These are phyloP conservation scores for Canavalia ensiformis DNA, from an alignment of 306 rosid species.

Conservation along the genomic window DNA sequence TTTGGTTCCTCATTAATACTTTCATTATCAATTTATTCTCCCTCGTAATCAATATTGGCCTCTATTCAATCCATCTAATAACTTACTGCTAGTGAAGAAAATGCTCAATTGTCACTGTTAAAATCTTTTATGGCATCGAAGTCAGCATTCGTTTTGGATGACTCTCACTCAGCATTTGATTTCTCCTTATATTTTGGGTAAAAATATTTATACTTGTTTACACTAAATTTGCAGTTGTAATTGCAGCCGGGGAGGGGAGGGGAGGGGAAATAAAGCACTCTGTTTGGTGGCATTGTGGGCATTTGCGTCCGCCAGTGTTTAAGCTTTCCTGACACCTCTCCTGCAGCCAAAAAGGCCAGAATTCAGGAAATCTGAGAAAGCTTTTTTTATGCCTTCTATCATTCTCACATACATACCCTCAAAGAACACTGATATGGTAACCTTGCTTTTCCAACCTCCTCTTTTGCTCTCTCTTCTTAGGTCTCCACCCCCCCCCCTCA, in stretches of 20 bases:
- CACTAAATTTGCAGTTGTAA: neutral
- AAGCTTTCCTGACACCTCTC: neutral
- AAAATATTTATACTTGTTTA: neutral
- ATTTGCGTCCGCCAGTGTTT: neutral
- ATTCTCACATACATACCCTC: neutral
- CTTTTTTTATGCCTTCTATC: neutral
- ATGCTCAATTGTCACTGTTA: neutral
- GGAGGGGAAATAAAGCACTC: neutral
- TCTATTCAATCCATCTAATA: neutral
- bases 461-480: neutral
- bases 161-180: neutral
- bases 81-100: neutral
- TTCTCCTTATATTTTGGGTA: neutral
- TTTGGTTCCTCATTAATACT: neutral
- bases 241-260: no score
- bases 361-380: neutral
- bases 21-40: neutral
- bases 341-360: neutral
- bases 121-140: neutral
- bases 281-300: neutral
- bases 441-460: neutral
- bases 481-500: no score
- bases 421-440: neutral
- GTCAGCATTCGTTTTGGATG: neutral
- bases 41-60: slow-evolving; percentile 17